These are phyloP conservation scores for Camelina laxa DNA, from an alignment of 345 rosid species.

Conservation along the genomic window DNA sequence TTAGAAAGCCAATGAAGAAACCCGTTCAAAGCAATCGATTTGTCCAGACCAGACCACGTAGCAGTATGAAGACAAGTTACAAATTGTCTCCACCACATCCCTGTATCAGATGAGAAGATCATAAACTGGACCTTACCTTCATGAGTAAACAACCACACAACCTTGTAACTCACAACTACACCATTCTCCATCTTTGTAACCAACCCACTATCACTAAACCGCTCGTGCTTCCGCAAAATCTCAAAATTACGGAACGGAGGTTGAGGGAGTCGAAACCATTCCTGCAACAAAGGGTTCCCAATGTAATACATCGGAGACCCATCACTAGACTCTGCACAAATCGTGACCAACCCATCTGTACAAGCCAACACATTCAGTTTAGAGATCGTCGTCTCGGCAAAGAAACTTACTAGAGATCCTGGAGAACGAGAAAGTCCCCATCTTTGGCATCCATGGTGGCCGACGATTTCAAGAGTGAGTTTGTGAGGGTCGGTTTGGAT, in stretches of 20 bases:
- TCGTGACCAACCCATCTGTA: conserved; percentile 27
- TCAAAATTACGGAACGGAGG: background rate
- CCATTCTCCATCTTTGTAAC: conserved; percentile 26
- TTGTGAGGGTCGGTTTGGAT: conserved; percentile 31
- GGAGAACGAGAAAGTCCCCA: conserved; percentile 23
- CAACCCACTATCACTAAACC: conserved; percentile 18
- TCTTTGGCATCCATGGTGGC: conserved; percentile 22
- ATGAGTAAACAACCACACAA: conserved; percentile 19
- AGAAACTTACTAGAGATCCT: conserved; percentile 2
- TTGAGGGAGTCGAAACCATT: conserved; percentile 31
- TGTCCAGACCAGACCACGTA: background rate
- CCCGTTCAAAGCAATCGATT: conserved; percentile 28
- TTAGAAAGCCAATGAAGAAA: conserved; percentile 32
- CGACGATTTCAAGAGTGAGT: conserved; percentile 14
- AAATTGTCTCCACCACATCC: background rate
- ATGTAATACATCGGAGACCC: conserved; percentile 10
- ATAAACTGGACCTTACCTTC: background rate
- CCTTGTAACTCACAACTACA: conserved; percentile 25
- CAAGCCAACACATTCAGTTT: conserved; percentile 12
- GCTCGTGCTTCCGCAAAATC: background rate
- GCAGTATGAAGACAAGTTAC: background rate
- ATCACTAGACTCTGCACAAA: background rate
- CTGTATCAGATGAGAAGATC: conserved; percentile 32
- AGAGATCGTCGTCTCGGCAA: conserved; percentile 5
- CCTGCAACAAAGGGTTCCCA: conserved; percentile 16